Evolutionary conservation across 140 eudicot species (phyloP).

Genomic region (Artemisia princeps): DNA sequence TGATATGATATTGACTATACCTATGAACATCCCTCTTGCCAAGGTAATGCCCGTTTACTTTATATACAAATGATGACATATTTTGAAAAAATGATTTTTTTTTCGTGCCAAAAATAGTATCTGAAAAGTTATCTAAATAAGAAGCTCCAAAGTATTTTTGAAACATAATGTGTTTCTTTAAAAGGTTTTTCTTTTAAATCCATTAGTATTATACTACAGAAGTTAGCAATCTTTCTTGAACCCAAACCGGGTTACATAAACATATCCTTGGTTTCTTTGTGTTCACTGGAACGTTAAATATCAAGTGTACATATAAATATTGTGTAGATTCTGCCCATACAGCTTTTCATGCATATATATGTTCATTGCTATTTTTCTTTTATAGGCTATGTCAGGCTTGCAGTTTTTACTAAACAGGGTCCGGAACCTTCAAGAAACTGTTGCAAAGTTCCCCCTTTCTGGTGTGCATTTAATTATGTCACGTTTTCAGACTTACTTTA

Average conservation of each 20-base stretch:
- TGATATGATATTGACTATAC: constrained; percentile 76
- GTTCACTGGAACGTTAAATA: no score
- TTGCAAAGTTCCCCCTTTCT: constrained; percentile 64
- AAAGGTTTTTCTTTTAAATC: no score
- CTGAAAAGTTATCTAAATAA: no score
- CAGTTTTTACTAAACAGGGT: constrained; percentile 71
- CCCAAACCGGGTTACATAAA: no score
- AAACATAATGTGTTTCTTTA: no score
- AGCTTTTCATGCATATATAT: not conserved
- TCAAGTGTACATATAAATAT: no score
- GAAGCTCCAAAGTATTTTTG: not conserved
- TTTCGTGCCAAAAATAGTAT: no score
- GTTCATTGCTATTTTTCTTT: constrained; percentile 17
- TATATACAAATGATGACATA: not conserved
- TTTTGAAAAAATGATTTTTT: no score
- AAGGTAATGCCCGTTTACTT: constrained; percentile 42
- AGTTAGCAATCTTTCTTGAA: no score
- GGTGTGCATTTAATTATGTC: constrained; percentile 28
- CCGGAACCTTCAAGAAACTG: constrained; percentile 59
- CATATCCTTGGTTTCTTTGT: no score
- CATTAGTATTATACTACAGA: no score
- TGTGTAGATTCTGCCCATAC: not conserved
- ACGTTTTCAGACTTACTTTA: not conserved
- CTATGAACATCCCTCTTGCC: constrained; percentile 78
- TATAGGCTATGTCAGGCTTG: constrained; percentile 76